A percentile compares a stretch with the other conserved stretches of the same genome.
These are phyloP conservation scores for Tetracladium setigerum DNA, from an alignment of 495 filamentous ascomycete genomes.

Conservation along the genomic window DNA sequence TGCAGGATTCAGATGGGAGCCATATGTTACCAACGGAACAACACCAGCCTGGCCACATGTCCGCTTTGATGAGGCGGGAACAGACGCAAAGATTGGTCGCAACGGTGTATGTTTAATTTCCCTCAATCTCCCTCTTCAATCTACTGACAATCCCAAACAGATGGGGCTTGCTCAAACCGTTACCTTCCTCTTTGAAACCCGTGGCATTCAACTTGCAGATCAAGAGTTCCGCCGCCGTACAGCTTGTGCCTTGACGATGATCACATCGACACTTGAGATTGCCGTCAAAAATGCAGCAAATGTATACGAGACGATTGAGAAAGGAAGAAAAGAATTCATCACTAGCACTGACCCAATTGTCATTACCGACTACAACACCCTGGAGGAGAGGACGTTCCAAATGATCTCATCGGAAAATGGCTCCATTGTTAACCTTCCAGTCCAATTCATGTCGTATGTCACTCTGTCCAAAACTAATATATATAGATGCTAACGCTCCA, in stretches of 20 bases:
- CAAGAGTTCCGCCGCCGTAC: slow-evolving; percentile 26
- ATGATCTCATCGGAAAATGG: slow-evolving; percentile 19
- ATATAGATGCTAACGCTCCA: neutral
- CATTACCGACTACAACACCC: slow-evolving; percentile 22
- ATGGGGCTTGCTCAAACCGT: too few relatives aligned
- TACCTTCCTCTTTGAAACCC: slow-evolving; percentile 25
- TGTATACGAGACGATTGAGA: slow-evolving; percentile 24
- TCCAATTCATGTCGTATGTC: slow-evolving; percentile 13
- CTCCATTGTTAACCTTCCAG: slow-evolving; percentile 17
- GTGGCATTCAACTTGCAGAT: slow-evolving; percentile 26
- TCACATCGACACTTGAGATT: slow-evolving; percentile 23
- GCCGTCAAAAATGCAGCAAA: slow-evolving; percentile 21
- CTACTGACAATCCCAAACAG: too few relatives aligned
- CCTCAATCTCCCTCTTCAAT: slow-evolving; percentile 16
- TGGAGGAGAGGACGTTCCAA: slow-evolving; percentile 17
- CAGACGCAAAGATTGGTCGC: slow-evolving; percentile 25
- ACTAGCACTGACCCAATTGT: slow-evolving; percentile 19
- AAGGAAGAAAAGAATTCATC: slow-evolving; percentile 21
- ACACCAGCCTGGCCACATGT: slow-evolving; percentile 2
- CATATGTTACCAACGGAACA: slow-evolving; percentile 24
- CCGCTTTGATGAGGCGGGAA: slow-evolving; percentile 25
- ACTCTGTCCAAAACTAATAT: too few relatives aligned
- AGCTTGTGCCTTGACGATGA: slow-evolving; percentile 25
- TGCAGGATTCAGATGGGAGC: slow-evolving; percentile 25
- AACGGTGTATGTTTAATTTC: slow-evolving; percentile 26